A percentile compares a stretch with the other conserved stretches of the same genome.
These are phyloP conservation scores for Breviolum minutum DNA, from an alignment of 73 alveolate genomes.

Conservation along the genomic window DNA sequence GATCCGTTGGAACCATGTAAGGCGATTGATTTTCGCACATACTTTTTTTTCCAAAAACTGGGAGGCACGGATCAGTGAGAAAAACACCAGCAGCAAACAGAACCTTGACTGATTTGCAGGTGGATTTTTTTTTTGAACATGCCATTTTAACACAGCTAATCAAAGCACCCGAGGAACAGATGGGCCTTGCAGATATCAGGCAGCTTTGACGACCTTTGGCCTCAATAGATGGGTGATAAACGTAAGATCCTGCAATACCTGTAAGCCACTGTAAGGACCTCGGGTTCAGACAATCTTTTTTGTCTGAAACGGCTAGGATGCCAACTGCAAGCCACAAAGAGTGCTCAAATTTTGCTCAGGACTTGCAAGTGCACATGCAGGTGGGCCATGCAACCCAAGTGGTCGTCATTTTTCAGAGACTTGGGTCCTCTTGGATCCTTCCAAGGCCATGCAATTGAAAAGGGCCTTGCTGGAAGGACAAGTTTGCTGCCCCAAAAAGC, in stretches of 20 bases:
- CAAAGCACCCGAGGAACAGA: neutral
- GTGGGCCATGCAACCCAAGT: neutral
- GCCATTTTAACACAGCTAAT: too few species aligned
- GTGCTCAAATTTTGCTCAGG: neutral
- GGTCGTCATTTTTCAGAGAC: neutral
- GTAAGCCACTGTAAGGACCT: too few species aligned
- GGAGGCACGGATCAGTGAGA: slow-evolving; percentile 19
- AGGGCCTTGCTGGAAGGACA: slow-evolving; percentile 56
- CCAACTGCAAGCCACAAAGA: too few species aligned
- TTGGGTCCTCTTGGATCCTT: neutral
- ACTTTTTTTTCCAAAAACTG: neutral
- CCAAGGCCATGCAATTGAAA: slow-evolving; percentile 11
- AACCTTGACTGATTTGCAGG: neutral
- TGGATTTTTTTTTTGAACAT: too few species aligned
- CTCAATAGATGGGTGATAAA: too few species aligned
- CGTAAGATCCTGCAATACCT: too few species aligned
- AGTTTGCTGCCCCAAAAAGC: slow-evolving; percentile 57
- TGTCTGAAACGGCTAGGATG: too few species aligned
- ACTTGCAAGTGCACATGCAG: slow-evolving; percentile 72
- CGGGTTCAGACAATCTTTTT: too few species aligned
- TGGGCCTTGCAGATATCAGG: slow-evolving; percentile 14
- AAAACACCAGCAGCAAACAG: slow-evolving; percentile 22
- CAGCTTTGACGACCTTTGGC: neutral
- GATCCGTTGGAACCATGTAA: neutral
- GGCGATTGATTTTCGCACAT: neutral